Percentiles rank a stretch among this genome's conserved stretches.
Evolutionary conservation across 495 filamentous ascomycete genomes (phyloP).

Genomic region (Neurospora tetrasperma): DNA sequence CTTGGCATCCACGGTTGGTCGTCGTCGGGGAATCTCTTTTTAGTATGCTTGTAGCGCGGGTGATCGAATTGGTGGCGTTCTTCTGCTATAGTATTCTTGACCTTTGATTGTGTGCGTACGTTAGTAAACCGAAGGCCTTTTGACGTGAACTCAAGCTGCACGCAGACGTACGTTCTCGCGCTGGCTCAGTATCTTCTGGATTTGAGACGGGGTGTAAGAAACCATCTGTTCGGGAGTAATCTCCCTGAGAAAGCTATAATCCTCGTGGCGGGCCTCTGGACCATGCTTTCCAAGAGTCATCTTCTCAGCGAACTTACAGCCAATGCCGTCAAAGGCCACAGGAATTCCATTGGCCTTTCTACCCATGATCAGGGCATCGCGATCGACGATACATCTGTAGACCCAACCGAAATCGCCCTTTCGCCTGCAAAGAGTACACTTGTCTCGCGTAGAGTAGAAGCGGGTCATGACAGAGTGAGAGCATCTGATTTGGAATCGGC

Average conservation of each 20-base stretch:
- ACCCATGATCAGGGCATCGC: constrained; percentile 32
- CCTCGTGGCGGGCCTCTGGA: constrained; percentile 26
- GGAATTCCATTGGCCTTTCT: constrained; percentile 18
- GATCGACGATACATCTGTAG: constrained; percentile 55
- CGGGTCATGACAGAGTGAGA: constrained; percentile 51
- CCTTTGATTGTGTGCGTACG: constrained; percentile 7
- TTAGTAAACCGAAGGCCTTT: neutral
- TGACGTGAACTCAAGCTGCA: neutral
- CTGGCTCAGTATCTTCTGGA: constrained; percentile 31
- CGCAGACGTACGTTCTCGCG: constrained; percentile 25
- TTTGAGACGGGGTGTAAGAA: constrained; percentile 31
- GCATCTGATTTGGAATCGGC: constrained; percentile 32
- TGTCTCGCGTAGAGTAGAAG: constrained; percentile 31
- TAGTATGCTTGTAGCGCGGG: neutral
- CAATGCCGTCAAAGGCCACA: constrained; percentile 24
- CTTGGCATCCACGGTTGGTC: constrained; percentile 30
- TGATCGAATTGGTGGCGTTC: constrained; percentile 4
- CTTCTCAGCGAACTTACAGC: constrained; percentile 9
- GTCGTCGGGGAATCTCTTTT: constrained; percentile 5
- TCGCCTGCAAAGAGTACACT: constrained; percentile 43
- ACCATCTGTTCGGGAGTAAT: constrained; percentile 39
- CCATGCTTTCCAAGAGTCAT: constrained; percentile 23
- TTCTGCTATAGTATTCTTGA: constrained; percentile 15
- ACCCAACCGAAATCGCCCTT: constrained; percentile 49
- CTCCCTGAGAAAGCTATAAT: constrained; percentile 35